These are phyloP conservation scores for Hygrophila difformis DNA, from an alignment of 257 asterid species.

Conservation along the genomic window DNA sequence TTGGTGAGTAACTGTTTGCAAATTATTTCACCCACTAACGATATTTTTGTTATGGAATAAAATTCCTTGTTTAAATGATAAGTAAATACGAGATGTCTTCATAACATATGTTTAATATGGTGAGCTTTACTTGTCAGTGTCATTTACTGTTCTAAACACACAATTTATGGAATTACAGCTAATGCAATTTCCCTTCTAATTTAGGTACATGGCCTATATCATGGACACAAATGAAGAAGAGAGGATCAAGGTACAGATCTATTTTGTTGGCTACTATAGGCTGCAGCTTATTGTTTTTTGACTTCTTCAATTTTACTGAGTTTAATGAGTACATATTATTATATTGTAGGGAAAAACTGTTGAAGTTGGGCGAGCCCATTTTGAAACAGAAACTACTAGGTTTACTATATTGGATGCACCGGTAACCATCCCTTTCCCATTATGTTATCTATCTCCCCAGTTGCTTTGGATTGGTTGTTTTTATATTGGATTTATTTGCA, in stretches of 20 bases:
- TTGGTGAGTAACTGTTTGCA: constrained; percentile 50
- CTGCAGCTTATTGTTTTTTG: too few species aligned
- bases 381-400: constrained; percentile 90
- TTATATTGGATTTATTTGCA: too few species aligned
- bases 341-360: constrained; percentile 76
- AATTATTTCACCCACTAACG: too few species aligned
- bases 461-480: too few species aligned
- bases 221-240: constrained; percentile 99
- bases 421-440: constrained; percentile 26
- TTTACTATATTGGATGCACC: constrained; percentile 99
- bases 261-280: constrained; percentile 5
- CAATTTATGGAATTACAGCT: too few species aligned
- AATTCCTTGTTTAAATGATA: too few species aligned
- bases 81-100: too few species aligned
- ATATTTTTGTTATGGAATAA: too few species aligned
- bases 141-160: too few species aligned
- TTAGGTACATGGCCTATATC: constrained; percentile 97
- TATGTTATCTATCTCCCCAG: not conserved
- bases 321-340: not conserved
- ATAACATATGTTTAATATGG: too few species aligned
- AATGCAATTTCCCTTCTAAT: constrained; percentile 6
- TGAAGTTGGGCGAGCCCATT: constrained; percentile 98
- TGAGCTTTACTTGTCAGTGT: too few species aligned
- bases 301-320: too few species aligned
- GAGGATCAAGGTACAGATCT: constrained; percentile 67